Conservation (phyloP, 352 stramenopile genomes). For the Phytopythium cucurbitacearum region DNA sequence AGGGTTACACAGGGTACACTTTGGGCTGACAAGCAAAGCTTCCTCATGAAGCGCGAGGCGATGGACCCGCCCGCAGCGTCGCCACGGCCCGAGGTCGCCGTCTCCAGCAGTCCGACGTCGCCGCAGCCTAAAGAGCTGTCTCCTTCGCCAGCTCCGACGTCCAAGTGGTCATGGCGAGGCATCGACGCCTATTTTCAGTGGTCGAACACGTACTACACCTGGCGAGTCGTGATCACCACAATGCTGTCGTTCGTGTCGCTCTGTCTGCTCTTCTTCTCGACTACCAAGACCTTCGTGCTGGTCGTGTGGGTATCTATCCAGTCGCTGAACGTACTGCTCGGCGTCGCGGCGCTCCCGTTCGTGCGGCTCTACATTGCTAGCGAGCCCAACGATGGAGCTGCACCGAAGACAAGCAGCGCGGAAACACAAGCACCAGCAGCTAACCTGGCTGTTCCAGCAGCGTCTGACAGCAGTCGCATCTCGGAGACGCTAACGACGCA, state of each 20-base stretch:
- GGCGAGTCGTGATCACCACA: conserved; percentile 43
- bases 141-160: not conserved
- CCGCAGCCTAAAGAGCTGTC: not conserved
- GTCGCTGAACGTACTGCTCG: conserved; percentile 50
- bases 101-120: too few species aligned
- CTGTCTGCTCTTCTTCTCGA: conserved; percentile 29
- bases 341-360: conserved; percentile 43
- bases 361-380: conserved; percentile 31
- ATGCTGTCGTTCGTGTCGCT: conserved; percentile 40
- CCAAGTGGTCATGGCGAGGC: conserved; percentile 19
- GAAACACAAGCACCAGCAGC: too few species aligned
- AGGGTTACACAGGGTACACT: too few species aligned
- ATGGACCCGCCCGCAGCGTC: not conserved
- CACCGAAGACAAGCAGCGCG: not conserved
- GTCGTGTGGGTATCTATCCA: conserved; percentile 50
- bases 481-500: conserved; percentile 8
- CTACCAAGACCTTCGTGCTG: conserved; percentile 21
- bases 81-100: not conserved
- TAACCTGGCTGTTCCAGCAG: too few species aligned
- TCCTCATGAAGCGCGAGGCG: too few species aligned
- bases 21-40: too few species aligned
- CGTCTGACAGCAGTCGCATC: too few species aligned
- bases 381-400: conserved; percentile 2
- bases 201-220: conserved; percentile 72
- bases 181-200: conserved; percentile 47